Evolutionary conservation across 208 protist genomes (phyloP), one percentile per base, ranked within the genome.

Genomic region (Leishmania aethiopica): DNA sequence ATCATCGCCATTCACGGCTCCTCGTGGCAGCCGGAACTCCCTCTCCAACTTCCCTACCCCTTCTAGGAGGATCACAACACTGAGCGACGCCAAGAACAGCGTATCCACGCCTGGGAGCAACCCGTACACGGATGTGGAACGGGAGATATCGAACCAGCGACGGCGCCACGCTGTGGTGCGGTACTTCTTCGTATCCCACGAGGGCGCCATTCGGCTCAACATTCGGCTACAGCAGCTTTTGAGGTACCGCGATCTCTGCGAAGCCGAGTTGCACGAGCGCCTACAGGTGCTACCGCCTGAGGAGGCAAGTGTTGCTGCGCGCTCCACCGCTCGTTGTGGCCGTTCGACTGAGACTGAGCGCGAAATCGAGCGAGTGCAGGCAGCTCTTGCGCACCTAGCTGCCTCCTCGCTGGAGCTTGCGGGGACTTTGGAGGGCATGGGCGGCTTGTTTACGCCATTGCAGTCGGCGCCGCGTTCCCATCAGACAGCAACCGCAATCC

Each of bases 141-240:
- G 72, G 0, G 83, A 80, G 25, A 72, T n/a, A n/a, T 69, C 71
- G 8, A 78, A 79, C 62, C n/a, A 71, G 53, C 42, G 51, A 45
- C 77, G 83, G 11, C 77, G 66, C 25, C 66, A 82, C 10, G 35
- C 37, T 17, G 73, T 83, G 19, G 74, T 84, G 42, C 75, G 75
- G 55, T 17, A 64, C 28, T 81, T 86, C 59, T 89, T 81, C 59
- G 55, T 47, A n/a, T 67, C 60, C 2, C 85, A 89, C 42, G 85
- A 89, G 78, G 77, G 80, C 47, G 79, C 77, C 37, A 40, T 81
- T 40, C 82, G 82, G 17, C 76, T 79, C 28, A 80, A 82, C 62
- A 84, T 86, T 37, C 59, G 67, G 64, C 76, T 86, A 0, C 62
- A 86, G 55, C 77, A 83, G 82, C 69, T 81, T 25, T 71, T 80